phyloP scores from a whole-genome alignment of 371 early-diverging fungal species.

The Coemansia sp. region DNA sequence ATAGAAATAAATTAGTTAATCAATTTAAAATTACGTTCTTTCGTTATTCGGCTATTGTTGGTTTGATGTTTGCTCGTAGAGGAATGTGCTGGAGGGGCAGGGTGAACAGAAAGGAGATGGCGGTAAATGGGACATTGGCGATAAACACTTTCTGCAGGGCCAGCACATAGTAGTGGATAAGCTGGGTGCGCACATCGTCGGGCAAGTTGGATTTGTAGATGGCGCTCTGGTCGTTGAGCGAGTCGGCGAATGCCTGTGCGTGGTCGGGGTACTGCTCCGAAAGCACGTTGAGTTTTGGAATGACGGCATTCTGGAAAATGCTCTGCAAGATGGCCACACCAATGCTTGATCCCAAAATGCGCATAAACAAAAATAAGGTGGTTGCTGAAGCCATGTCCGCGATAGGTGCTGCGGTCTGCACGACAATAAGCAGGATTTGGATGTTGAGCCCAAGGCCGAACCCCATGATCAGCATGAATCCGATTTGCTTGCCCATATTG shows the following conservation, averaged over 20 bases:
- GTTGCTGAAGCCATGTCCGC: constrained; percentile 65
- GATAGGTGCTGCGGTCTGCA: constrained; percentile 58
- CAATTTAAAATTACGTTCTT: too few relatives aligned
- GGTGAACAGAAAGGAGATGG: constrained; percentile 3
- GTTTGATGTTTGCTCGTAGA: constrained; percentile 1
- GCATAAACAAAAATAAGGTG: constrained; percentile 58
- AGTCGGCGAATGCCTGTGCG: background rate
- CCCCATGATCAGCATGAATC: constrained; percentile 62
- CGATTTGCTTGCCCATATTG: constrained; percentile 50
- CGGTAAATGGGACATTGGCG: constrained; percentile 25
- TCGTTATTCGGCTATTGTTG: too few relatives aligned
- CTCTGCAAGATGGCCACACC: constrained; percentile 56
- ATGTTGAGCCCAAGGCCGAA: constrained; percentile 61
- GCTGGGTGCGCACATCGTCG: constrained; percentile 2
- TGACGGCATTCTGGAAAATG: background rate
- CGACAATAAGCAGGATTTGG: constrained; percentile 60
- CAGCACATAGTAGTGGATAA: constrained; percentile 14
- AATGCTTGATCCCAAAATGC: constrained; percentile 60
- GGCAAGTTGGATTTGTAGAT: constrained; percentile 16
- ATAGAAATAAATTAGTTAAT: too few relatives aligned
- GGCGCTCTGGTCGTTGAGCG: constrained; percentile 14
- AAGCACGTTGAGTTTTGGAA: constrained; percentile 15
- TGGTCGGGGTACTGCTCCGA: constrained; percentile 10
- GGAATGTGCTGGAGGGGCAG: constrained; percentile 27
- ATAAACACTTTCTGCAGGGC: constrained; percentile 21